Conservation (phyloP, 176 grass and related monocot species). For the Dactylis glomerata region DNA sequence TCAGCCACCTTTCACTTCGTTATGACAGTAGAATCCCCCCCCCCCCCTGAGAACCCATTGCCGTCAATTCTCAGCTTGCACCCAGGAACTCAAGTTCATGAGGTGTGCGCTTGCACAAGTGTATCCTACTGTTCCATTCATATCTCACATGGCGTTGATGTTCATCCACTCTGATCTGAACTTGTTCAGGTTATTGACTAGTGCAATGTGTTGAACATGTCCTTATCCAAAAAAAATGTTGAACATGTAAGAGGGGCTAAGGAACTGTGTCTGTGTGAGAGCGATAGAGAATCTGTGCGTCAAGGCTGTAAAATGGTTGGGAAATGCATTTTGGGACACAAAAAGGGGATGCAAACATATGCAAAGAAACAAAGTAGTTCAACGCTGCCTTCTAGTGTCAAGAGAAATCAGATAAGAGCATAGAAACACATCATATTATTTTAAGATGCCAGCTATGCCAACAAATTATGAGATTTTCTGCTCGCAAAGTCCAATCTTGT, state of each 20-base stretch:
- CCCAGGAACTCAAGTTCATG: conserved; percentile 47
- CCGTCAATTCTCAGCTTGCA: background rate
- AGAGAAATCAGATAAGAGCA: too few relatives aligned
- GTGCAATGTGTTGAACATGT: conserved; percentile 8
- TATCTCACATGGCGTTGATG: conserved; percentile 67
- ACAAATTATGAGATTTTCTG: too few relatives aligned
- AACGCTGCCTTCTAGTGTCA: too few relatives aligned
- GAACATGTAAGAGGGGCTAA: conserved; percentile 11
- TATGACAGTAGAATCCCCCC: background rate
- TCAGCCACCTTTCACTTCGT: conserved; percentile 16
- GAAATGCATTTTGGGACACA: background rate
- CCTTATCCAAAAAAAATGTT: too few relatives aligned
- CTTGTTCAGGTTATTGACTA: conserved; percentile 55
- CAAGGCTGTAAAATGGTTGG: background rate
- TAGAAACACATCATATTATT: too few relatives aligned
- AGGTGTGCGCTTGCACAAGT: conserved; percentile 57
- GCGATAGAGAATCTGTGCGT: background rate
- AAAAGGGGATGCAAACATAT: background rate
- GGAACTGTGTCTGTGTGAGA: background rate
- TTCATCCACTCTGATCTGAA: conserved; percentile 85
- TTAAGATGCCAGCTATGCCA: too few relatives aligned
- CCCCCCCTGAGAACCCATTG: too few relatives aligned
- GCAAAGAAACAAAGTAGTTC: too few relatives aligned
- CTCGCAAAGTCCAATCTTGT: too few relatives aligned
- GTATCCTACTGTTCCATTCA: conserved; percentile 68